Percentiles rank a stretch among this genome's conserved stretches.
Conservation (phyloP, 805 yeast genomes). For the Lipomyces starkeyi region DNA sequence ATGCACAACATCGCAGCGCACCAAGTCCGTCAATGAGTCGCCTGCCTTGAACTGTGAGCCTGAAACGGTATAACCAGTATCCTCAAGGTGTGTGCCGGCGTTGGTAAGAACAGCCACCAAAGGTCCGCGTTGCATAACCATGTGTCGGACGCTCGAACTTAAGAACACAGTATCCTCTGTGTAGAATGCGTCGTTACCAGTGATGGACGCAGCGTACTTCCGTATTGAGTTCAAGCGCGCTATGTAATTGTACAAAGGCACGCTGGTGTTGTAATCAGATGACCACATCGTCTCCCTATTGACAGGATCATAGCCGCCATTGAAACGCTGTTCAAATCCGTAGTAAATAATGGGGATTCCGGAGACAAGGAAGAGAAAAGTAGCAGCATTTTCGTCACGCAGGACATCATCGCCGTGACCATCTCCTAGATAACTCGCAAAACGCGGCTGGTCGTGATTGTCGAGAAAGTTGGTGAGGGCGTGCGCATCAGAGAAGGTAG, state of each 20-base stretch:
- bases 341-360: constrained; percentile 26
- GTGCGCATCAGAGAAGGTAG: not conserved
- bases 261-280: constrained; percentile 11
- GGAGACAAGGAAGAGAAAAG: constrained; percentile 11
- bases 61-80: not conserved
- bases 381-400: constrained; percentile 5
- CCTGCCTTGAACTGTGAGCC: not conserved
- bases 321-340: constrained; percentile 23
- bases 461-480: constrained; percentile 13
- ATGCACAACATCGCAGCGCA: not conserved
- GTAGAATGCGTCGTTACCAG: not conserved
- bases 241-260: constrained; percentile 9
- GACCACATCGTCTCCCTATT: constrained; percentile 27
- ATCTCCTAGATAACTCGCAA: constrained; percentile 11
- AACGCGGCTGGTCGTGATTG: constrained; percentile 23
- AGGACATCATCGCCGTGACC: constrained; percentile 2
- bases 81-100: not conserved
- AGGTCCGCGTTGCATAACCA: constrained; percentile 7
- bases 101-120: not conserved
- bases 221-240: constrained; percentile 9
- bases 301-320: constrained; percentile 19
- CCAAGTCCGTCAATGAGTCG: constrained; percentile 2
- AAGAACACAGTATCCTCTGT: not conserved
- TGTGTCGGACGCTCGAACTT: not conserved
- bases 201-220: constrained; percentile 2